phyloP scores from a whole-genome alignment of 768 basidiomycete species.

The Lanmaoa rubissima region DNA sequence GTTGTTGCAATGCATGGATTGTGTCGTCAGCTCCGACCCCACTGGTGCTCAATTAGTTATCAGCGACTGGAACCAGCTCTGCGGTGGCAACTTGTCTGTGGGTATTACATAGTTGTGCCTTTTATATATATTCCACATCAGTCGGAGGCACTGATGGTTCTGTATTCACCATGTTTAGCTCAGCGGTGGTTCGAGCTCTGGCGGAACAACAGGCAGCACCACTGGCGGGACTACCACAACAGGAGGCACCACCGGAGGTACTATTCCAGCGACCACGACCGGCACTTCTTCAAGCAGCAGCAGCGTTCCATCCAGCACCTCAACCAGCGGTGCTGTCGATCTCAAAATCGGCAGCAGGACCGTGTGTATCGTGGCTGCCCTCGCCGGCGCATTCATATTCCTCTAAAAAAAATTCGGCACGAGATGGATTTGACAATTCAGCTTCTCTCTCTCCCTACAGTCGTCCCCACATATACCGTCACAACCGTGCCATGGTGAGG shows the following conservation, averaged over 20 bases:
- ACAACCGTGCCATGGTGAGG: neutral
- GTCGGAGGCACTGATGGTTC: neutral
- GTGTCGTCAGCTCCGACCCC: constrained; percentile 10
- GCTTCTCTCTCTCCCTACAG: too few relatives aligned
- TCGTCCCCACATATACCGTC: neutral
- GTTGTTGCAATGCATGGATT: constrained; percentile 20
- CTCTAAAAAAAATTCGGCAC: constrained; percentile 4
- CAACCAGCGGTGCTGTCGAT: neutral
- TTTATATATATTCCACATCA: neutral
- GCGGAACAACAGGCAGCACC: neutral
- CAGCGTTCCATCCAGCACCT: neutral
- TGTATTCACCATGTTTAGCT: constrained; percentile 5
- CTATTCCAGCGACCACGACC: neutral
- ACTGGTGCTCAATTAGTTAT: constrained; percentile 10
- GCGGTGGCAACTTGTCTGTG: constrained; percentile 20
- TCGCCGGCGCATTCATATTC: constrained; percentile 11
- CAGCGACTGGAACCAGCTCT: constrained; percentile 15
- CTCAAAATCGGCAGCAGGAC: constrained; percentile 1
- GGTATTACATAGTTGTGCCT: neutral
- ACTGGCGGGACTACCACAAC: neutral
- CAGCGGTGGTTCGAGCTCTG: constrained; percentile 1
- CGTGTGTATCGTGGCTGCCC: constrained; percentile 5
- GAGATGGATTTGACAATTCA: neutral
- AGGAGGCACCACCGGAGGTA: neutral
- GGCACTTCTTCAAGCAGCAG: neutral